phyloP scores from a whole-genome alignment of 495 filamentous ascomycete genomes.

The Penicillium bovifimosum region DNA sequence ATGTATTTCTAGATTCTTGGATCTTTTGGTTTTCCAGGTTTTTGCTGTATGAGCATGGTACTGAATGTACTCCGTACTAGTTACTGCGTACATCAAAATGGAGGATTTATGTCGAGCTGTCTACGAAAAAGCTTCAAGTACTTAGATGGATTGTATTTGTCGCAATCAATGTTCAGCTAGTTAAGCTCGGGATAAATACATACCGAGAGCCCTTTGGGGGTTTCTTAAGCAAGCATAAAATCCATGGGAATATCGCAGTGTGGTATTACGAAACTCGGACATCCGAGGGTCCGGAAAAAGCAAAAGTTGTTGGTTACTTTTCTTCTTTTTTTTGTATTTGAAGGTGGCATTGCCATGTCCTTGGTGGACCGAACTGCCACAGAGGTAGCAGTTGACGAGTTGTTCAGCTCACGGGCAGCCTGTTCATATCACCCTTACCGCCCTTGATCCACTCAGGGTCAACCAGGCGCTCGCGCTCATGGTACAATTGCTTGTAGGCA shows the following conservation, averaged over 20 bases:
- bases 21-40: neutral
- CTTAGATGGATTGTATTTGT: neutral
- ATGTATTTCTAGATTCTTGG: no score
- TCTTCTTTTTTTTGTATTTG: neutral
- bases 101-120: neutral
- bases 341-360: neutral
- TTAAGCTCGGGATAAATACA: neutral
- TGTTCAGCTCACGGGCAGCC: conserved; percentile 53
- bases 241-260: neutral
- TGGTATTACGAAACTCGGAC: neutral
- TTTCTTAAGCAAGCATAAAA: neutral
- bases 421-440: conserved; percentile 61
- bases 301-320: neutral
- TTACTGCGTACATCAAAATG: no score
- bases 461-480: conserved; percentile 65
- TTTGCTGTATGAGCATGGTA: neutral
- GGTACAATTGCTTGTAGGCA: conserved; percentile 83
- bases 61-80: no score
- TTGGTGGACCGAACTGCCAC: neutral
- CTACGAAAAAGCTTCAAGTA: no score
- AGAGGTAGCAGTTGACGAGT: neutral
- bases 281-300: neutral
- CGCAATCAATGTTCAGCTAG: neutral
- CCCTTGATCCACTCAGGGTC: conserved; percentile 67
- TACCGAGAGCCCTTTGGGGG: neutral